A percentile compares a stretch with the other conserved stretches of the same genome.
phyloP scores from a whole-genome alignment of 257 asterid genomes.

The Nicotiana benthamiana region DNA sequence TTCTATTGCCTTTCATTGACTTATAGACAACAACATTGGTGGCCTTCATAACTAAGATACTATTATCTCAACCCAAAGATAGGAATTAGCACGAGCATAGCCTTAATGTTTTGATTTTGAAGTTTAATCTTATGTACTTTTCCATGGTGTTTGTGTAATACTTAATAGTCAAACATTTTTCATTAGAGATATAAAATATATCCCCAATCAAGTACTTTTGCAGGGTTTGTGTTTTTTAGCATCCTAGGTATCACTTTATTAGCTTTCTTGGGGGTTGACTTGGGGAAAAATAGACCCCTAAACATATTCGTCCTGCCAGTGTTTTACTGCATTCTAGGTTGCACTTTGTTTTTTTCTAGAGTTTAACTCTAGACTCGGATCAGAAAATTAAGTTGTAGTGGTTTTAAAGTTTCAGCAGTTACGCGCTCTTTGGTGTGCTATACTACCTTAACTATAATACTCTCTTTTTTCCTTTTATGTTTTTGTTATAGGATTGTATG shows the following conservation, averaged over 20 bases:
- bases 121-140: background rate
- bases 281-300: background rate
- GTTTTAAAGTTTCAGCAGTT: background rate
- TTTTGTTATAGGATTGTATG: conserved; percentile 49
- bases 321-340: background rate
- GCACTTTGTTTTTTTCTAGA: background rate
- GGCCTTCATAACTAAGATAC: background rate
- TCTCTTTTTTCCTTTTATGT: background rate
- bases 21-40: background rate
- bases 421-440: background rate
- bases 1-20: background rate
- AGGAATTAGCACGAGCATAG: background rate
- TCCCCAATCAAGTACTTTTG: background rate
- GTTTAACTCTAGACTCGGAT: background rate
- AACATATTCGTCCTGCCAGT: background rate
- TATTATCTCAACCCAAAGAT: background rate
- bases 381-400: background rate
- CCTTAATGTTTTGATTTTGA: background rate
- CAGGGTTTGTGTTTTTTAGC: background rate
- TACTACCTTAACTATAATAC: background rate
- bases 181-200: background rate
- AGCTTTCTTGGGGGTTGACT: background rate
- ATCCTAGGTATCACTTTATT: background rate
- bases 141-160: background rate
- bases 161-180: background rate